A percentile compares a stretch with the other conserved stretches of the same genome.
phyloP scores from a whole-genome alignment of 116 monocot species.

The Trichopus zeylanicus region DNA sequence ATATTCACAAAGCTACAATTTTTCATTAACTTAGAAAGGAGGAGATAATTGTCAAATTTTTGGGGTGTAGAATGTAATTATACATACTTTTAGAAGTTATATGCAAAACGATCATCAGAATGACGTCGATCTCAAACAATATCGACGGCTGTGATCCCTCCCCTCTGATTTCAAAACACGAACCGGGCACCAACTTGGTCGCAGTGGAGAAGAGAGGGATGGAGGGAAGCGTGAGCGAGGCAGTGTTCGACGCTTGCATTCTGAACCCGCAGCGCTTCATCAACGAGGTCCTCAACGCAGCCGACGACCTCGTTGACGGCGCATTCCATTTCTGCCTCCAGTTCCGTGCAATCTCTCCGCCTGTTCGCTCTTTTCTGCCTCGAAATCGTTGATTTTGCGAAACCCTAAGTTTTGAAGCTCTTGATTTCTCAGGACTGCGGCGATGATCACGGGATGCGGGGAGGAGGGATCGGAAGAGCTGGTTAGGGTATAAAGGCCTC shows the following conservation, averaged over 20 bases:
- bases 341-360: slow-evolving; percentile 18
- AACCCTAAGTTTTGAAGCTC: neutral
- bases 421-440: neutral
- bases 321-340: slow-evolving; percentile 63
- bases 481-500: neutral
- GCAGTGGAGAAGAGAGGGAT: neutral
- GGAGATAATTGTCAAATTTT: no score
- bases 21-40: no score
- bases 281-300: slow-evolving; percentile 59
- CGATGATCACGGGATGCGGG: neutral
- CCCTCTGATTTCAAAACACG: neutral
- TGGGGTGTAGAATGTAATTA: no score
- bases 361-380: neutral
- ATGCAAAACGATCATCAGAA: no score
- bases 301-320: slow-evolving; percentile 56
- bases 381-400: neutral
- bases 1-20: no score
- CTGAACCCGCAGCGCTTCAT: slow-evolving; percentile 65
- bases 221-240: slow-evolving; percentile 55
- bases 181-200: neutral
- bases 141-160: neutral
- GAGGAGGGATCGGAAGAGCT: neutral
- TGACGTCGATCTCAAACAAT: no score
- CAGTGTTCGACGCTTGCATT: slow-evolving; percentile 37
- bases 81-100: no score